phyloP scores from a whole-genome alignment of 2,329 filamentous ascomycete species.

The Cladophialophora immunda region DNA sequence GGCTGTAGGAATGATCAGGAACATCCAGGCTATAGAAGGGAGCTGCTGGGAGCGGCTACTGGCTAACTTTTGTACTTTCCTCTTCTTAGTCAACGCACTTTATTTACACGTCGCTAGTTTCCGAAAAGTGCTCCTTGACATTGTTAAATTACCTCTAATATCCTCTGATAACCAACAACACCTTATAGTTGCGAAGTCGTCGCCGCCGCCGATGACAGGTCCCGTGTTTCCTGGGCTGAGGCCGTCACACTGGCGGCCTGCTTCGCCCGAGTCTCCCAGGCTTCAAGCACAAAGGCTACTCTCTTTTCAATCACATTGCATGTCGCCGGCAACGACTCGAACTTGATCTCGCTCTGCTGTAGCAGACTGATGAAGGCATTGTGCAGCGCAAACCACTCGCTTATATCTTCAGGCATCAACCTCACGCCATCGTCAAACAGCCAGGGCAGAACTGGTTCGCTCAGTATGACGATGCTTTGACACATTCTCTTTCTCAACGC shows the following conservation, averaged over 20 bases:
- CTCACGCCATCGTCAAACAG: conserved; percentile 15
- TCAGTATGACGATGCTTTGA: conserved; percentile 5
- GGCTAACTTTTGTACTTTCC: background rate
- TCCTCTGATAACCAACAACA: background rate
- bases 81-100: background rate
- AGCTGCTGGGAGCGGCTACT: background rate
- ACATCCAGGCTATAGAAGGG: background rate
- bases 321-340: conserved; percentile 14
- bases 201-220: background rate
- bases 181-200: too few species aligned
- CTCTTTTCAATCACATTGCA: conserved; percentile 6
- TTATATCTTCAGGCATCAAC: conserved; percentile 9
- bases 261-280: background rate
- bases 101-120: background rate
- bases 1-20: background rate
- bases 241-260: background rate
- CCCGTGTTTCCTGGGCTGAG: background rate
- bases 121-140: background rate
- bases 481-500: conserved; percentile 7
- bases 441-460: conserved; percentile 8
- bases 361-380: conserved; percentile 5
- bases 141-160: background rate
- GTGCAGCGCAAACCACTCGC: conserved; percentile 12
- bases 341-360: background rate
- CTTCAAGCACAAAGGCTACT: conserved; percentile 4